A percentile compares a stretch with the other conserved stretches of the same genome.
Conservation (phyloP, 768 basidiomycete species). For the Boletus vermiculosoides region DNA sequence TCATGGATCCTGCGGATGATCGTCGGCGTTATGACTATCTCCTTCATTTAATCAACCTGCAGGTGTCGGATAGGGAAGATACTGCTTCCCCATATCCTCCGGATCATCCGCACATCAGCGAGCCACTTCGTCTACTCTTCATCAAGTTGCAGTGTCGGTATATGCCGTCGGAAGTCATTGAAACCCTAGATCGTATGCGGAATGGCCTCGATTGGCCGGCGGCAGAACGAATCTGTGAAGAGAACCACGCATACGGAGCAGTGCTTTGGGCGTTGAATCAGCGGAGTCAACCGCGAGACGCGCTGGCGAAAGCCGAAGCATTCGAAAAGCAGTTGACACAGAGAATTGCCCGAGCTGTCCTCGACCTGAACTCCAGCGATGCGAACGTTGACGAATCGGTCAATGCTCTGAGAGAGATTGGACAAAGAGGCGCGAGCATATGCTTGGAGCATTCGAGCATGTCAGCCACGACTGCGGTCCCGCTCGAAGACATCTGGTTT, state of each 20-base stretch:
- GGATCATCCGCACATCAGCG: constrained; percentile 48
- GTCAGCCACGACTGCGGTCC: constrained; percentile 39
- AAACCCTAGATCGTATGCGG: constrained; percentile 52
- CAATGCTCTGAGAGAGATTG: constrained; percentile 55
- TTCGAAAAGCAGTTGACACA: constrained; percentile 55
- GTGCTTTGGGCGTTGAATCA: constrained; percentile 78
- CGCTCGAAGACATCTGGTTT: constrained; percentile 88
- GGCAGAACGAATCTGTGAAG: constrained; percentile 64
- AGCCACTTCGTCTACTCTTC: constrained; percentile 56
- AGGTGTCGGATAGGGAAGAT: constrained; percentile 42
- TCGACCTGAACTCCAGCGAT: constrained; percentile 14
- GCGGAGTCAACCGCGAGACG: constrained; percentile 58
- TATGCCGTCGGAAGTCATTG: constrained; percentile 61
- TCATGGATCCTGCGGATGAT: constrained; percentile 45
- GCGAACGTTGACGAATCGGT: constrained; percentile 37
- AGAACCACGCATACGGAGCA: constrained; percentile 64
- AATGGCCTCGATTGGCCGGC: constrained; percentile 55
- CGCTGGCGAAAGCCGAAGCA: constrained; percentile 62
- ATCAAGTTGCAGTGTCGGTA: constrained; percentile 71
- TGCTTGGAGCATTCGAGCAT: constrained; percentile 66
- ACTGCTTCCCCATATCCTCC: constrained; percentile 21
- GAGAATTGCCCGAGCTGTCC: constrained; percentile 41
- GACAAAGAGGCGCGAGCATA: constrained; percentile 58
- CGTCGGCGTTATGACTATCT: constrained; percentile 75
- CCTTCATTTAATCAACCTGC: constrained; percentile 59